Evolutionary conservation across 176 grass and related monocot genomes (phyloP), one percentile per base, ranked within the genome.

Genomic region (Juncus effusus): DNA sequence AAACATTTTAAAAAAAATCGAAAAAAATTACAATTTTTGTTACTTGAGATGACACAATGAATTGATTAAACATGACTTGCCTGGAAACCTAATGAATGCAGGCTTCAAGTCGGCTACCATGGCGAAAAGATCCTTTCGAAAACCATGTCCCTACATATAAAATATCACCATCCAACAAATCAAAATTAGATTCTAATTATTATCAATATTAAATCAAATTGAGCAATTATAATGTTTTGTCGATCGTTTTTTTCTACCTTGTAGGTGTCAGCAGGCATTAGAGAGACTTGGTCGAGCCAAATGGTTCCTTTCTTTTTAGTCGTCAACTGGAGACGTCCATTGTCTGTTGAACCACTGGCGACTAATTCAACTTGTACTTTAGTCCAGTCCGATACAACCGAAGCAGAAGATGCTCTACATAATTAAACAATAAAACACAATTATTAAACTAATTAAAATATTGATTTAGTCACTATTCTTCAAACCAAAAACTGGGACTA

Each of bases 21-120:
- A 36, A 69, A 58, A 58, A 28, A 28, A 28, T 1, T 28, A 28
- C 19, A 28, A 28, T 65, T 70, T 59, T 3, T 62, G 35, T 45
- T 77, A n/a, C 4, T 40, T 7, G 37, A 42, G 55, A 76, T 57
- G n/a, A 45, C 10, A 35, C 35, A 16, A 8, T 14, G 36, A 53
- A 7, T 53, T 65, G 74, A n/a, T 12, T 13, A 68, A n/a, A 0
- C 13, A 42, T 40, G 66, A 51, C 2, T 70, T 90, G 90, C 91
- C 87, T 65, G 87, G 91, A 76, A 90, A 96, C 61, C 91, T 80
- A 44, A 90, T 52, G 44, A 96, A 96, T 59, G 69, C 67, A 59
- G 91, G 91, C 72, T 85, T 85, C 13, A 96, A 65, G 72, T 96
- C 78, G 76, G 78, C 74, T 72, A 96, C 45, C 91, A 96, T 96